These are phyloP conservation scores for Chaetomidium leptoderma DNA, from an alignment of 495 filamentous ascomycete species.

Conservation along the genomic window DNA sequence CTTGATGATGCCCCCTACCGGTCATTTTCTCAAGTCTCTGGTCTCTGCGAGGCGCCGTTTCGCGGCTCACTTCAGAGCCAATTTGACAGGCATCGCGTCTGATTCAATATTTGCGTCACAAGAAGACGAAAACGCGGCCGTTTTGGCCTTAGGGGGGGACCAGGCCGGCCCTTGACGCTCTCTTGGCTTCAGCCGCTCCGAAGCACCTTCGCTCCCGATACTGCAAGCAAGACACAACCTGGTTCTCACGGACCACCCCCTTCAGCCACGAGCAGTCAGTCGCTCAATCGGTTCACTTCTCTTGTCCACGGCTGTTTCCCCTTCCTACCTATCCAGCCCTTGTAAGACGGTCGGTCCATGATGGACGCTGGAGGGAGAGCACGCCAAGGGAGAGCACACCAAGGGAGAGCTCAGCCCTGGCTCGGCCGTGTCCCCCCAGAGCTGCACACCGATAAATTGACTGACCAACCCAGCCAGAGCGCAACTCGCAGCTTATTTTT, in stretches of 20 bases:
- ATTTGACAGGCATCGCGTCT: no score
- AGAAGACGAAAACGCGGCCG: not conserved
- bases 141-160: not conserved
- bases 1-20: not conserved
- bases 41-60: not conserved
- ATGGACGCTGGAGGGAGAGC: not conserved
- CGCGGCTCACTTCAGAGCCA: not conserved
- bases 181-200: conserved; percentile 4
- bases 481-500: not conserved
- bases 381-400: no score
- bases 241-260: not conserved
- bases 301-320: no score
- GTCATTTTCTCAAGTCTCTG: not conserved
- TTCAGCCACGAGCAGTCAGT: not conserved
- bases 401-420: not conserved
- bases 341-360: not conserved
- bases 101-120: not conserved
- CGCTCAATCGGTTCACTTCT: no score
- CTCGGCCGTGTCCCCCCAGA: not conserved
- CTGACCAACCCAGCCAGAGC: not conserved
- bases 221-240: not conserved
- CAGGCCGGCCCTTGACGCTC: not conserved
- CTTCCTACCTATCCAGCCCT: not conserved
- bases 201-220: not conserved
- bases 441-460: not conserved